Evolutionary conservation across 257 asterid genomes (phyloP).

Genomic region (Salvia rosmarinus): DNA sequence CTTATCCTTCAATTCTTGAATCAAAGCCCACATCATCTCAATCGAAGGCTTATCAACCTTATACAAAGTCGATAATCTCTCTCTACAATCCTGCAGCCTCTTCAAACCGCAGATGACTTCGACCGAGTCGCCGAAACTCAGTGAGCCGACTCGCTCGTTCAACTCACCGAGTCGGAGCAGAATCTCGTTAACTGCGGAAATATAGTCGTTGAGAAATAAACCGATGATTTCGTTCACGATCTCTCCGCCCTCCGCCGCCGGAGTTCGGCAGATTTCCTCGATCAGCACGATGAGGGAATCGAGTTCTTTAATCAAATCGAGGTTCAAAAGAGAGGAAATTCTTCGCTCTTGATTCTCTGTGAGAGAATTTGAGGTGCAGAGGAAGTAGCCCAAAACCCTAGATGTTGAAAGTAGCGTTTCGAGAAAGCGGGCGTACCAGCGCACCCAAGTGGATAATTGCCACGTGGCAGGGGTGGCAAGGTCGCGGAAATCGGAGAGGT

Average conservation of each 20-base stretch:
- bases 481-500: slow-evolving; percentile 76
- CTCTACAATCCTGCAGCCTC: slow-evolving; percentile 60
- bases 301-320: slow-evolving; percentile 59
- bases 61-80: slow-evolving; percentile 40
- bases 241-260: slow-evolving; percentile 47
- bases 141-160: slow-evolving; percentile 47
- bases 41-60: slow-evolving; percentile 53
- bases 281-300: slow-evolving; percentile 48
- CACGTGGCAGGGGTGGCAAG: slow-evolving; percentile 55
- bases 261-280: slow-evolving; percentile 60
- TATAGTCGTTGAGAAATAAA: slow-evolving; percentile 50
- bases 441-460: slow-evolving; percentile 70
- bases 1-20: slow-evolving; percentile 44
- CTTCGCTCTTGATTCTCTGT: slow-evolving; percentile 48
- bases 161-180: slow-evolving; percentile 59
- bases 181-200: slow-evolving; percentile 56
- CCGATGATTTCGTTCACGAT: slow-evolving; percentile 50
- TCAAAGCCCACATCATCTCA: slow-evolving; percentile 55
- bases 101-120: slow-evolving; percentile 58
- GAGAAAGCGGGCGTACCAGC: slow-evolving; percentile 76
- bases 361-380: slow-evolving; percentile 46
- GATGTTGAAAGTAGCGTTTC: slow-evolving; percentile 64
- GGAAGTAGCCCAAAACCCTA: slow-evolving; percentile 59
- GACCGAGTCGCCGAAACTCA: slow-evolving; percentile 71
- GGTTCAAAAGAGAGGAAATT: slow-evolving; percentile 50